phyloP scores from a whole-genome alignment of 2,329 filamentous ascomycete genomes.

The Paracamarosporium sp. region DNA sequence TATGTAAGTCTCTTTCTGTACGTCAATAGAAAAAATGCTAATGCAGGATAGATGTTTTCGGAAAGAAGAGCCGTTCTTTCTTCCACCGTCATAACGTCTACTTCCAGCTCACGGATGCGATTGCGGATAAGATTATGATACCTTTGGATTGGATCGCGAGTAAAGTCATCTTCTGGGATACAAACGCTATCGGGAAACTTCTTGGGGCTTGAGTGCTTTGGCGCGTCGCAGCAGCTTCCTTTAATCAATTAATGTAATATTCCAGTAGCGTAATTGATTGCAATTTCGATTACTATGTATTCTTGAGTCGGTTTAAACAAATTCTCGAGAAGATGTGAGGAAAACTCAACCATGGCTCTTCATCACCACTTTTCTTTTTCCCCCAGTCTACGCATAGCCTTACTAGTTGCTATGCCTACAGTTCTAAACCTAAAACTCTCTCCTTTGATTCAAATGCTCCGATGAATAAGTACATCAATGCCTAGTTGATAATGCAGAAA shows the following conservation, averaged over 20 bases:
- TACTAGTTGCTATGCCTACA: conserved; percentile 59
- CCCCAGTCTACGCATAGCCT: conserved; percentile 18
- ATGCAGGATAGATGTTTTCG: conserved; percentile 35
- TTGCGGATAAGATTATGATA: conserved; percentile 27
- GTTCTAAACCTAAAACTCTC: conserved; percentile 74
- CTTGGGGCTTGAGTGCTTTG: not conserved
- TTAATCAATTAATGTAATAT: not conserved
- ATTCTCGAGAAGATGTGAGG: not conserved
- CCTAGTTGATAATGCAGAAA: conserved; percentile 74
- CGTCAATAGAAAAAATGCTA: not conserved
- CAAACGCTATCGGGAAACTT: not conserved
- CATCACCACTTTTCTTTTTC: not conserved
- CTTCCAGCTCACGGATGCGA: conserved; percentile 37
- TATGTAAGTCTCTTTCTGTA: conserved; percentile 68
- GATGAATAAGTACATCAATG: conserved; percentile 77
- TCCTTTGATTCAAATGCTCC: conserved; percentile 71
- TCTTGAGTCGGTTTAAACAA: not conserved
- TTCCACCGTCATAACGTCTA: conserved; percentile 43
- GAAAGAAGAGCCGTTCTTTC: conserved; percentile 45
- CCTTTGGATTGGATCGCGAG: not conserved
- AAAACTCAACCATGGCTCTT: not conserved
- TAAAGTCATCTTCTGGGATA: not conserved
- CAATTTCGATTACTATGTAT: too few relatives aligned
- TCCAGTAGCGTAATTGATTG: not conserved
- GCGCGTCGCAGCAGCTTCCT: not conserved